A percentile compares a stretch with the other conserved stretches of the same genome.
Evolutionary conservation across 345 rosid species (phyloP).

Genomic region (Raphanus sativus): DNA sequence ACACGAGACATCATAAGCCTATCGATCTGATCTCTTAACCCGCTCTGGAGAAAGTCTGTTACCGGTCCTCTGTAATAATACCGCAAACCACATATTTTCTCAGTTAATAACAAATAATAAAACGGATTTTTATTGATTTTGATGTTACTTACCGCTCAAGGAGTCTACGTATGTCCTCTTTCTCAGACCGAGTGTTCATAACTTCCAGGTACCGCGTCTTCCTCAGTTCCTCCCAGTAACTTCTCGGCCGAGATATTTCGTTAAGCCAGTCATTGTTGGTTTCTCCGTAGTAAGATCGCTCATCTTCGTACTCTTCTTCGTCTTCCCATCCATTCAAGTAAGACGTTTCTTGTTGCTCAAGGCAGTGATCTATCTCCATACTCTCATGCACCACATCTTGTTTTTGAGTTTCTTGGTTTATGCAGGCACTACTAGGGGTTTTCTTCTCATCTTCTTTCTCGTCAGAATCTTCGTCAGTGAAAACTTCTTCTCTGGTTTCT

Average conservation of each 20-base stretch:
- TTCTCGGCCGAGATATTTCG: slow-evolving; percentile 74
- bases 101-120: background rate
- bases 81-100: background rate
- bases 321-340: slow-evolving; percentile 43
- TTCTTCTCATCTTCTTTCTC: background rate
- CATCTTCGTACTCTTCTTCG: slow-evolving; percentile 39
- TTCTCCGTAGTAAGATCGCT: slow-evolving; percentile 29
- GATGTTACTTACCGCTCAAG: slow-evolving; percentile 60
- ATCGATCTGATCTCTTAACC: slow-evolving; percentile 70
- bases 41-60: slow-evolving; percentile 68
- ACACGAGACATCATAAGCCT: slow-evolving; percentile 54
- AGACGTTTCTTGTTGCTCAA: slow-evolving; percentile 29
- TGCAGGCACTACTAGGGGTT: background rate
- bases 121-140: too few relatives aligned
- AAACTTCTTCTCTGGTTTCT: slow-evolving; percentile 20
- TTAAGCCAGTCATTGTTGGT: slow-evolving; percentile 59
- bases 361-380: slow-evolving; percentile 8
- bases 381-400: background rate
- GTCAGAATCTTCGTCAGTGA: background rate
- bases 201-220: slow-evolving; percentile 69
- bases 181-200: slow-evolving; percentile 48
- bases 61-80: slow-evolving; percentile 66
- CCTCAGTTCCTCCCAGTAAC: slow-evolving; percentile 82
- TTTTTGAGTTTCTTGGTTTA: background rate
- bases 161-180: slow-evolving; percentile 69